Conservation (phyloP, 768 basidiomycete genomes). For the Russula emetica region DNA sequence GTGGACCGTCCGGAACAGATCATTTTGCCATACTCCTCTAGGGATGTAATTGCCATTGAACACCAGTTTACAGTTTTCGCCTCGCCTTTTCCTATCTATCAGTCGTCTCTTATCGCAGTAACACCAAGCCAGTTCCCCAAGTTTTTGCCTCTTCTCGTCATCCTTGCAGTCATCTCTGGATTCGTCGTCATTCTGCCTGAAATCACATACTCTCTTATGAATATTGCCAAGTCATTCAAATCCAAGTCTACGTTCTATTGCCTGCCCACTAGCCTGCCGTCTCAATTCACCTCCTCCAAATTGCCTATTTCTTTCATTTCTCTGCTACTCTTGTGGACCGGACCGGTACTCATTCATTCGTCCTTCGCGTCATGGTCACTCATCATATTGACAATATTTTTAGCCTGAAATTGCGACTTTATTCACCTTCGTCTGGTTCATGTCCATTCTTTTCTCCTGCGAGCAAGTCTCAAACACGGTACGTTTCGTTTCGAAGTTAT, state of each 20-base stretch:
- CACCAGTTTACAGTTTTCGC: background rate
- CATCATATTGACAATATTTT: background rate
- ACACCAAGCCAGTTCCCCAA: background rate
- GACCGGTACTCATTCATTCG: slow-evolving; percentile 1
- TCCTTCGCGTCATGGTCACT: background rate
- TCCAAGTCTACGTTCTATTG: background rate
- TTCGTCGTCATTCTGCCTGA: background rate
- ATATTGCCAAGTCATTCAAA: background rate
- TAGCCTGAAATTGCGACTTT: background rate
- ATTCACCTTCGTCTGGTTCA: background rate
- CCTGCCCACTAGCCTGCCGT: background rate
- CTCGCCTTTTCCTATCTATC: slow-evolving; percentile 1
- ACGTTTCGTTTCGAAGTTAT: background rate
- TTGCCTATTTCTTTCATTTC: background rate
- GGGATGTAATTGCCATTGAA: slow-evolving; percentile 1
- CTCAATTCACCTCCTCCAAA: background rate
- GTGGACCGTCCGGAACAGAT: background rate
- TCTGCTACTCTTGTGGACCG: slow-evolving; percentile 9
- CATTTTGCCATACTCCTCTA: background rate
- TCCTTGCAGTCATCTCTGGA: slow-evolving; percentile 3
- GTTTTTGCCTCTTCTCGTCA: background rate
- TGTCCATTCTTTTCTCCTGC: background rate
- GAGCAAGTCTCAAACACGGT: background rate
- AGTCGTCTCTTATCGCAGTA: slow-evolving; percentile 7
- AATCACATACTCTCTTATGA: background rate